Evolutionary conservation across 169 alveolate species (phyloP), one percentile per base, ranked within the genome.

Genomic region (Cryptosporidium ryanae): DNA sequence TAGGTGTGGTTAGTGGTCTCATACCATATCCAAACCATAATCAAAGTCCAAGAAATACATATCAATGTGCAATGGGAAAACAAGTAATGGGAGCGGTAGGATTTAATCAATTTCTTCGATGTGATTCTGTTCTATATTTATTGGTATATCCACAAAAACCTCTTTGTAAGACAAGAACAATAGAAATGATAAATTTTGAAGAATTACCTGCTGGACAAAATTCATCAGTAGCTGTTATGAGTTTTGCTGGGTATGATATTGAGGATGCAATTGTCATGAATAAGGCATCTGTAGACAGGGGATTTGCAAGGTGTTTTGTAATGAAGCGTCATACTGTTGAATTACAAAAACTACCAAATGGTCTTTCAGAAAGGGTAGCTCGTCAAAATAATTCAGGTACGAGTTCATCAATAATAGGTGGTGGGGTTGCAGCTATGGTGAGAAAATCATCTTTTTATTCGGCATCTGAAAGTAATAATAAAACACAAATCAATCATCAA

Each of bases 51-150:
- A 90, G 99, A 68, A 99, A 99, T 92, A 99, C 99, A 8, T 99
- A 97, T 92, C 99, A 98, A 90, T 98, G 99, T 90, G 99, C 99
- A 15, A 99, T 99, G 99, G 99, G 99, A 10, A 99, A 98, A 89
- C 99, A 99, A 92, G 99, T 99, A 17, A 96, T 99, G 90, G 99
- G 99, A 31, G 94, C 97, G n/a, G 95, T 98, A 55, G 99, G 99
- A 1, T 96, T 93, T 92, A 99, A 98, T 90, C 91, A 83, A 65
- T 81, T 68, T 31, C 82, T 83, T 12, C 91, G 97, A 31, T 93
- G 97, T 70, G 99, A 97, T 66, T 97, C 99, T 17, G 91, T 96
- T 31, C 90, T 97, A 46, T 97, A 95, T 66, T 94, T 97, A 57
- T 91, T 98, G 91, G 97, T 96, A 12, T 98, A 99, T 90, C 99